Evolutionary conservation across 768 basidiomycete genomes (phyloP), one percentile per base, ranked within the genome.

Genomic region (Mycena sanguinolenta): DNA sequence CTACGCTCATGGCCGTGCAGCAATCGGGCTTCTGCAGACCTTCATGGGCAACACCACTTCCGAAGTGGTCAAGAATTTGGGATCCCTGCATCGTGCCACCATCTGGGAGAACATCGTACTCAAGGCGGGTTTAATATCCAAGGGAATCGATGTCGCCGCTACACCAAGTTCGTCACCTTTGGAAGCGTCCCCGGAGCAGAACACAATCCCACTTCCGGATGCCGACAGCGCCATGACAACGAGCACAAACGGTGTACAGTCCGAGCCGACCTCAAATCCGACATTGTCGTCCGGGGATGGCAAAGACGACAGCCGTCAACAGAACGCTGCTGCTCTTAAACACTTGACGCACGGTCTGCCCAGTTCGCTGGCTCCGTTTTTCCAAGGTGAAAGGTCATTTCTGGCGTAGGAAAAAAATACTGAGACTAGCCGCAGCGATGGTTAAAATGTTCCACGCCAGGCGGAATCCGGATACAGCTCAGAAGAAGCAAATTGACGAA

Each of bases 61-160:
- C 21, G 84, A 90, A 70, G 87, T 95, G 30, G 81, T 99, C 28
- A 80, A 82, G 5, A 88, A 93, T 70, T 84, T 98, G 30, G 97
- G 96, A 4, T 80, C 87, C 53, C 82, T 98, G 8, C 96, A 98
- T 77, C 89, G 95, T 19, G 89, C 91, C 1, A 91, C 89, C 69
- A 88, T 95, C 8, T 95, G 94, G 93, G 95, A 97, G 81, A 96
- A 95, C 74, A 92, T 95, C 46, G 81, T 90, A 21, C 85, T 98
- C 58, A 93, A 92, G 73, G 83, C 85, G 21, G 88, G 87, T 28
- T 80, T 92, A 46, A 79, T 84, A 19, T 79, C 82, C 19, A 88
- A 85, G 73, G 89, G 90, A 44, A 89, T 91, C 50, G 84, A 87
- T 60, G 75, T 89, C 21, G 79, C 84, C 64, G 75, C 82, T 25